Evolutionary conservation across 208 protist genomes (phyloP), one percentile per base, ranked within the genome.

Genomic region (Strigomonas culicis): DNA sequence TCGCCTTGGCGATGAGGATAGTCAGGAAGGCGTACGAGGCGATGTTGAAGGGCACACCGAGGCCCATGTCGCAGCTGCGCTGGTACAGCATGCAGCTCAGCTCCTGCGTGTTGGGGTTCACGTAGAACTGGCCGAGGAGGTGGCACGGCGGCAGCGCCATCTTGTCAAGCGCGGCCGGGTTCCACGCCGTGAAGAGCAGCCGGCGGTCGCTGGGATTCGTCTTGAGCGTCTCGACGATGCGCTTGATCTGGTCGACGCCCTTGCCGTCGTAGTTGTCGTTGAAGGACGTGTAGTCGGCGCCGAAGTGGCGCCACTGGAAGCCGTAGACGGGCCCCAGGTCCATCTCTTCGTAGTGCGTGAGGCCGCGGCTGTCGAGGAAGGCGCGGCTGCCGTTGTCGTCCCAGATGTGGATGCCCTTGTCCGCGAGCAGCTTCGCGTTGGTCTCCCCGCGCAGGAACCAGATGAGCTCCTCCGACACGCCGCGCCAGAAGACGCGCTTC

Each of bases 21-120:
- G 97, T 99, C 13, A 99, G 81, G 25, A 99, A 82, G 10, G 98
- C 43, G 80, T 99, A 99, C 32, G 84, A 97, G 7, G 98, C 98
- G 70, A 99, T 99, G 90, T 99, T 99, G 84, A 99, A 99, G 7
- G 98, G 98, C 17, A 99, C 98, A 17, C 98, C 98, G 27, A 99
- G 94, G 6, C 98, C 98, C 90, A 98, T 98, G 79, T 98, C 97
- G 66, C 90, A 96, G n/a, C 86, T 94, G 27, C 92, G 82, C 73
- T 96, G 90, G 77, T 95, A 93, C 65, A 98, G 70, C 81, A 97
- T 93, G 78, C 97, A 99, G 21, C 90, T 97, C 17, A 99, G 85
- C 78, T 98, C 94, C 32, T 81, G 75, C 24, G 92, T 83, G 0
- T 82, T 25, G 32, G 79, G 57, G 72, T 92, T 88, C 34, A 99